Percentiles rank a stretch among this genome's conserved stretches.
These are phyloP conservation scores for Saxispiralis lemnorum DNA, from an alignment of 495 filamentous ascomycete genomes.

Conservation along the genomic window DNA sequence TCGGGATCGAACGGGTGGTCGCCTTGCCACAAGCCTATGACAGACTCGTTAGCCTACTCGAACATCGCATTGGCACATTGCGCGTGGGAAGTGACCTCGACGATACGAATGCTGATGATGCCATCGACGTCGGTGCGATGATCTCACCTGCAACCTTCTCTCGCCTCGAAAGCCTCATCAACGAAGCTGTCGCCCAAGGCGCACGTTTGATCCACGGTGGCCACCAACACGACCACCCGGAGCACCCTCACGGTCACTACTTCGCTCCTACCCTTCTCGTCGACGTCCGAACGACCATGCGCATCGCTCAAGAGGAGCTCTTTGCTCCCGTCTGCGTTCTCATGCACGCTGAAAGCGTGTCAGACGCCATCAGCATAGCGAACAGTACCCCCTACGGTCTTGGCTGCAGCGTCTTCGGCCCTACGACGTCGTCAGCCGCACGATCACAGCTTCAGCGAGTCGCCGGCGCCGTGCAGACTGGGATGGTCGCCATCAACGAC, in stretches of 20 bases:
- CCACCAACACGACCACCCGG: conserved; percentile 48
- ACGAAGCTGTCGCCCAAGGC: conserved; percentile 57
- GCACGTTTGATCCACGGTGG: conserved; percentile 72
- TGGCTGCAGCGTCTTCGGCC: conserved; percentile 49
- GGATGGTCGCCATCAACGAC: conserved; percentile 89
- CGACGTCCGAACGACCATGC: conserved; percentile 46
- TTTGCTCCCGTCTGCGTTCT: conserved; percentile 82
- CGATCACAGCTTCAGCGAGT: conserved; percentile 35
- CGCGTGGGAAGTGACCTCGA: conserved; percentile 52
- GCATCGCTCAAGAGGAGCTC: conserved; percentile 76
- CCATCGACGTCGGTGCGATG: conserved; percentile 72
- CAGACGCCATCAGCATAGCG: conserved; percentile 18
- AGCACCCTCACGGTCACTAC: conserved; percentile 64
- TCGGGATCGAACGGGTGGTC: conserved; percentile 88
- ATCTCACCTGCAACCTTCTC: conserved; percentile 59
- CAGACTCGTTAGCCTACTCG: conserved; percentile 49
- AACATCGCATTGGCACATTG: conserved; percentile 50
- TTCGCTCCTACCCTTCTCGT: conserved; percentile 79
- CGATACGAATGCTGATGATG: conserved; percentile 27
- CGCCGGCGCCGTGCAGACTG: conserved; percentile 51
- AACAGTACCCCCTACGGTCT: conserved; percentile 24
- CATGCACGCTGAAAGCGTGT: conserved; percentile 49
- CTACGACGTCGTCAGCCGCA: conserved; percentile 24
- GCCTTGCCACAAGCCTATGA: conserved; percentile 57
- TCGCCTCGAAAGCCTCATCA: conserved; percentile 39